Conservation (phyloP, 495 filamentous ascomycete genomes). For the Chaetomium tenue region DNA sequence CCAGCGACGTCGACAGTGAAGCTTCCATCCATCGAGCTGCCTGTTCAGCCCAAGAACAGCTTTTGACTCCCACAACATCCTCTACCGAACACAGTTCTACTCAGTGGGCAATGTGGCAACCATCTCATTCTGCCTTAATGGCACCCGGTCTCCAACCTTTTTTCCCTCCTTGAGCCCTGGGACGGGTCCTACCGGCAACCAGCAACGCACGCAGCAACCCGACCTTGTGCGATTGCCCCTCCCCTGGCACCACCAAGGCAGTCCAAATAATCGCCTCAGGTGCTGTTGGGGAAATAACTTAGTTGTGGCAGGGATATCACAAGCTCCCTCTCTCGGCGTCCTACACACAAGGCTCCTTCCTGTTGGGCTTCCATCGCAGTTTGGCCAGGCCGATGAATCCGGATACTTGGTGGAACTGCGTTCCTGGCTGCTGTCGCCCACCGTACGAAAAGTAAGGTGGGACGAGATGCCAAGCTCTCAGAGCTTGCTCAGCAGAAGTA, state of each 20-base stretch:
- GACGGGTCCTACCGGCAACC: background rate
- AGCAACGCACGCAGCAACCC: conserved; percentile 12
- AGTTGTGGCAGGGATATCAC: too few relatives aligned
- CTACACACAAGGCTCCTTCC: too few relatives aligned
- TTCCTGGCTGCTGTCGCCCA: conserved; percentile 18
- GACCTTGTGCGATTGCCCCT: conserved; percentile 5
- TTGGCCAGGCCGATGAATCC: too few relatives aligned
- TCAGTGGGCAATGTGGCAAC: background rate
- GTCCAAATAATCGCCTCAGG: too few relatives aligned
- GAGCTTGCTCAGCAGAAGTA: conserved; percentile 16
- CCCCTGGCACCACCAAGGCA: background rate
- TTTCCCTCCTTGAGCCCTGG: conserved; percentile 14
- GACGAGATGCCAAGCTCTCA: conserved; percentile 17
- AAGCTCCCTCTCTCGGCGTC: too few relatives aligned
- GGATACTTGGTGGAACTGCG: conserved; percentile 8
- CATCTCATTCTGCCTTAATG: background rate
- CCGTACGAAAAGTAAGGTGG: conserved; percentile 18
- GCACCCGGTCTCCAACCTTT: conserved; percentile 16
- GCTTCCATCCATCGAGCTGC: too few relatives aligned
- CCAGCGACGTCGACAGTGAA: background rate
- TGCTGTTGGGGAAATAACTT: too few relatives aligned
- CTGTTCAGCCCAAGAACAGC: conserved; percentile 19
- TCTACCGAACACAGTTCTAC: background rate
- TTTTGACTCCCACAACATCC: conserved; percentile 17
- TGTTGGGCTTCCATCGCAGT: too few relatives aligned